Evolutionary conservation across 208 protist species (phyloP).

Genomic region (Wallacemonas sp.): DNA sequence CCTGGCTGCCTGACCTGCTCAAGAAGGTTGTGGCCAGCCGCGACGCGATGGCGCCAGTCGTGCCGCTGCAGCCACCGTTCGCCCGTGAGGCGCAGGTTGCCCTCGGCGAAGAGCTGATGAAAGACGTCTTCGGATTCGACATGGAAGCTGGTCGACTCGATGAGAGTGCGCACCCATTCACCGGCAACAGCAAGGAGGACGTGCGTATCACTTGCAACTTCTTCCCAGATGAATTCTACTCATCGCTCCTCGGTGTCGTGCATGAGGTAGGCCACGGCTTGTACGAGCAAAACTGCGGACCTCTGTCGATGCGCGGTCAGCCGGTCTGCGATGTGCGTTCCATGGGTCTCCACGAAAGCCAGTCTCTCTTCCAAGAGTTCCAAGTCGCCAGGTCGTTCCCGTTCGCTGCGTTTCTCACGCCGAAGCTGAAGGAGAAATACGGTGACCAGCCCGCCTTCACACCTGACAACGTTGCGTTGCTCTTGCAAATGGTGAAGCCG

Average conservation of each 20-base stretch:
- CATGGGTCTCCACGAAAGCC: slow-evolving; percentile 76
- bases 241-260: slow-evolving; percentile 54
- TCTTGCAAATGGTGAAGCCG: slow-evolving; percentile 34
- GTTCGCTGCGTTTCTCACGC: slow-evolving; percentile 51
- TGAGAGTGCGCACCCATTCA: slow-evolving; percentile 78
- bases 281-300: slow-evolving; percentile 73
- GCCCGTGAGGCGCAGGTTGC: slow-evolving; percentile 31
- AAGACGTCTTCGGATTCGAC: slow-evolving; percentile 58
- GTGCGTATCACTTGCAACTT: slow-evolving; percentile 81
- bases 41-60: slow-evolving; percentile 1
- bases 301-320: slow-evolving; percentile 34
- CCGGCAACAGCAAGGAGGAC: slow-evolving; percentile 59
- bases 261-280: slow-evolving; percentile 75
- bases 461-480: slow-evolving; percentile 26
- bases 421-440: slow-evolving; percentile 33
- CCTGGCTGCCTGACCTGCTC: slow-evolving; percentile 60
- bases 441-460: slow-evolving; percentile 41
- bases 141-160: slow-evolving; percentile 75
- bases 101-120: slow-evolving; percentile 32
- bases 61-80: slow-evolving; percentile 20
- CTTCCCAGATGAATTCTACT: slow-evolving; percentile 28
- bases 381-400: slow-evolving; percentile 45
- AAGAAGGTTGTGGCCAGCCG: slow-evolving; percentile 40
- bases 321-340: slow-evolving; percentile 55
- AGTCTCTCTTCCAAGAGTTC: slow-evolving; percentile 73